Evolutionary conservation across 768 basidiomycete species (phyloP), one percentile per base, ranked within the genome.

Genomic region (Russula emetica): DNA sequence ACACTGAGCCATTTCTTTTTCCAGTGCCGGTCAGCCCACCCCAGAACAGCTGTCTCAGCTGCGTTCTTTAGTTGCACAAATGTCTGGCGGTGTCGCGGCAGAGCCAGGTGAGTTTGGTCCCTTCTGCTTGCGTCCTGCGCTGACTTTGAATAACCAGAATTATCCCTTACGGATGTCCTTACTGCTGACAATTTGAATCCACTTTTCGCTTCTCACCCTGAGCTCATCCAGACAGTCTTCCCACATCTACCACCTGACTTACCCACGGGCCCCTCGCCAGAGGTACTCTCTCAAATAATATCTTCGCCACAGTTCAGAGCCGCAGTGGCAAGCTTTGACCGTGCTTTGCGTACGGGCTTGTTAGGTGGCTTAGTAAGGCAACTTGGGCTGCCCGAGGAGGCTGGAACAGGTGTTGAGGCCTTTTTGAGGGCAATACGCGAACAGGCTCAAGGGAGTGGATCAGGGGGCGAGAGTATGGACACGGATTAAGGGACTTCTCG

Each of bases 241-340:
- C 90, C 93, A 3, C 85, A 92, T 69, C 83, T 96, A 26, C 93
- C 94, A 1, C 79, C 89, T 8, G 89, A 90, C 74, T 79, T 92
- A 10, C 86, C 87, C 0, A 74, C 81, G 18, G 84, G 84, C 10
- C 88, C 89, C 3, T 85, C 85, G 1, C 76, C 82, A 3, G 86
- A 92, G 58, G 85, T 78, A 3, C 77, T 97, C 8, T 80, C 87
- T 60, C 84, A 84, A 38, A 85, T 94, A 67, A 84, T 95, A 64
- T 82, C 85, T 75, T 90, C 90, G 1, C 88, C 91, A 0, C 93
- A 90, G 69, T 94, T 95, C 76, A 86, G 88, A 64, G 77, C 83
- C 6, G 87, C 90, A 1, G 89, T 94, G 22, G 77, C 83, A 3
- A 89, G 83, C 71, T 82, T 97, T 53, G 94, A 97, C 71, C 86